These are phyloP conservation scores for Claviceps sp. DNA, from an alignment of 2,329 filamentous ascomycete species.

Conservation along the genomic window DNA sequence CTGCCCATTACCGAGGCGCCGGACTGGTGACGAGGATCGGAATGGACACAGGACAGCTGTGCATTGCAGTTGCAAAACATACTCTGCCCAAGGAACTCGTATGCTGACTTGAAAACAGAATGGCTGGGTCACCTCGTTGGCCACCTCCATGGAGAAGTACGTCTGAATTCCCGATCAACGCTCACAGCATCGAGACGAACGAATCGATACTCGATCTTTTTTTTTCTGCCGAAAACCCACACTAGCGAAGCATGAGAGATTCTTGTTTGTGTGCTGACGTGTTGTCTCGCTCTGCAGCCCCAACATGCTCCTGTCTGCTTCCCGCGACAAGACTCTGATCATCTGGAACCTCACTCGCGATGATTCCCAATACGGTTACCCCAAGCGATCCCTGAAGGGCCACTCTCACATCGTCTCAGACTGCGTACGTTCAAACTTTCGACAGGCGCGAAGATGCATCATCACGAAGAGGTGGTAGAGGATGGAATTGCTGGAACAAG, in stretches of 20 bases:
- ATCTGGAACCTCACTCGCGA: slow-evolving; percentile 99
- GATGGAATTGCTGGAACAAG: slow-evolving; percentile 1
- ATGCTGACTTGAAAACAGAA: slow-evolving; percentile 36
- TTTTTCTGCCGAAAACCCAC: not conserved
- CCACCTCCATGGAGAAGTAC: slow-evolving; percentile 98
- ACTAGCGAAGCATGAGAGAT: not conserved
- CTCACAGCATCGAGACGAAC: slow-evolving; percentile 1
- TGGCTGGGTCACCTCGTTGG: slow-evolving; percentile 98
- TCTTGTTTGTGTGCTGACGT: slow-evolving; percentile 9
- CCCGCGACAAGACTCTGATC: slow-evolving; percentile 97
- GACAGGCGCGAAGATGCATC: not conserved
- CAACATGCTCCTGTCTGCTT: slow-evolving; percentile 98
- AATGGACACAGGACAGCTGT: not conserved
- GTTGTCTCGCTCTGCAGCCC: slow-evolving; percentile 42
- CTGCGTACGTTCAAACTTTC: slow-evolving; percentile 61
- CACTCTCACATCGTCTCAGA: slow-evolving; percentile 99
- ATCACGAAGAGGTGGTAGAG: not conserved
- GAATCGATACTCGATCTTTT: slow-evolving; percentile 1
- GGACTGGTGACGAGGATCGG: not conserved
- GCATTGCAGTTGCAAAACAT: not conserved
- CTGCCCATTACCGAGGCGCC: slow-evolving; percentile 6
- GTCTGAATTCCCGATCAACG: slow-evolving; percentile 16
- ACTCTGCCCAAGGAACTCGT: not conserved
- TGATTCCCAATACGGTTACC: slow-evolving; percentile 95
- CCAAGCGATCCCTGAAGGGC: slow-evolving; percentile 95